These are phyloP conservation scores for Sutorius eximius DNA, from an alignment of 1,284 basidiomycete genomes.

Conservation along the genomic window DNA sequence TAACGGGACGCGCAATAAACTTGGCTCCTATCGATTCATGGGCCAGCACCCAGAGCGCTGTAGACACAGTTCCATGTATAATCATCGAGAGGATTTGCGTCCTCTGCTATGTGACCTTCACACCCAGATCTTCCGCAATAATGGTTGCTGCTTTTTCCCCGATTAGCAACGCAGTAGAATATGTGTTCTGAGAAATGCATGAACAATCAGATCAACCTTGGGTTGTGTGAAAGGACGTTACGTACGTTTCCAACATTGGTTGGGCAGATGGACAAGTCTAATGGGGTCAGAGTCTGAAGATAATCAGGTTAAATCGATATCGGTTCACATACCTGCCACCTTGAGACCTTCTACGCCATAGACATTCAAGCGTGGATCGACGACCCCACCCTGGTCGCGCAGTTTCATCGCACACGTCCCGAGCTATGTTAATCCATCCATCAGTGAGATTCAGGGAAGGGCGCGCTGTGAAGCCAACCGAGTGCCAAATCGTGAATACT, in stretches of 20 bases:
- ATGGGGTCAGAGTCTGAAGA: too few species aligned
- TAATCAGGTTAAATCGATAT: too few species aligned
- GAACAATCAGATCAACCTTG: not conserved
- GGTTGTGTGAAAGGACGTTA: not conserved
- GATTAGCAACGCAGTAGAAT: slow-evolving; percentile 30
- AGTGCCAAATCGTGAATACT: slow-evolving; percentile 58
- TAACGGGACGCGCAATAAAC: too few species aligned
- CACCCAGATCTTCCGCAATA: slow-evolving; percentile 29
- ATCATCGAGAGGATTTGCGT: too few species aligned
- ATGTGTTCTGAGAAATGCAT: slow-evolving; percentile 26
- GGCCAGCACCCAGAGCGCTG: too few species aligned
- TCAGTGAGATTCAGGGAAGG: not conserved
- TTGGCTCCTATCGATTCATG: too few species aligned
- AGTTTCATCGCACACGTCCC: slow-evolving; percentile 37
- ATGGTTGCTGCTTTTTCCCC: slow-evolving; percentile 34
- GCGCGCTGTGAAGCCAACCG: slow-evolving; percentile 37
- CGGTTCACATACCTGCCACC: slow-evolving; percentile 24
- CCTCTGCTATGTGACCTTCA: not conserved
- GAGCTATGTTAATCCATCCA: slow-evolving; percentile 10
- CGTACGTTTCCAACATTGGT: slow-evolving; percentile 33
- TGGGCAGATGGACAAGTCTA: slow-evolving; percentile 36
- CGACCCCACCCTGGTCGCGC: slow-evolving; percentile 26
- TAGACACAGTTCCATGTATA: too few species aligned
- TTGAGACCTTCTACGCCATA: slow-evolving; percentile 33
- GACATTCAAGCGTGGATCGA: slow-evolving; percentile 31